Base-by-base conservation (phyloP, 176 grass and related monocot genomes). In the Cenchrus purpureus region DNA sequence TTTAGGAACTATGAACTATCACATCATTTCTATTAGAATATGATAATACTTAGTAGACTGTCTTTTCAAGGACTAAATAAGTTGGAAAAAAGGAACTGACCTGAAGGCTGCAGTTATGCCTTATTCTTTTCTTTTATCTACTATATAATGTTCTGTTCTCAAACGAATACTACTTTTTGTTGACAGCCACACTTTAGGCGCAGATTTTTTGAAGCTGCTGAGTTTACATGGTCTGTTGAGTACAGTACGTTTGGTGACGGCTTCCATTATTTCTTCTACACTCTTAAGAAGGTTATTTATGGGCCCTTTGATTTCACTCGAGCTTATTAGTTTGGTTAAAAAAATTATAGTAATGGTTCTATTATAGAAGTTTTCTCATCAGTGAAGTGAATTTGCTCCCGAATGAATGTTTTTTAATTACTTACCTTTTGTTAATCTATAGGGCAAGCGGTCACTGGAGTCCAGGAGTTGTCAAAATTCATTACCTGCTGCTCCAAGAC, bases 191-290 rank as follows among this genome's bases (percentile, higher is more conserved):
- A 98, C 57, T 94, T 98, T 50, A 79, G 96, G 10, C 81, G 78
- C 15, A 79, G 77, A 79, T 87, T 94, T 86, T 95, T 98, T 73
- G 90, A 98, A 86, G 84, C 86, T 19, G 88, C 86, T 29, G 74
- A 51, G 25, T 94, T 98, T 77, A 94, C 93, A 62, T 98, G 97
- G 97, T 94, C 91, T 76, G 51, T 94, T 25, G 90, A 98, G 55
- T 98, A 91, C 70, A 83, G 77, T 48, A 98, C 85, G 37, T 98
- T 98, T 71, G 97, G 97, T 0, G 93, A 94, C 70, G 84, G 74
- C 50, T 98, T 98, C 82, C 91, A 98, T 79, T 98, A 98, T 77
- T 98, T 95, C 74, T 94, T 98, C 55, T 95, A 95, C 73, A 94
- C 66, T 12, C 86, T 98, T 42, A 87, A 83, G 66, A 95, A 95